Percentiles rank a stretch among this genome's conserved stretches.
phyloP scores from a whole-genome alignment of 73 alveolate species.

The Uronychia binucleata region DNA sequence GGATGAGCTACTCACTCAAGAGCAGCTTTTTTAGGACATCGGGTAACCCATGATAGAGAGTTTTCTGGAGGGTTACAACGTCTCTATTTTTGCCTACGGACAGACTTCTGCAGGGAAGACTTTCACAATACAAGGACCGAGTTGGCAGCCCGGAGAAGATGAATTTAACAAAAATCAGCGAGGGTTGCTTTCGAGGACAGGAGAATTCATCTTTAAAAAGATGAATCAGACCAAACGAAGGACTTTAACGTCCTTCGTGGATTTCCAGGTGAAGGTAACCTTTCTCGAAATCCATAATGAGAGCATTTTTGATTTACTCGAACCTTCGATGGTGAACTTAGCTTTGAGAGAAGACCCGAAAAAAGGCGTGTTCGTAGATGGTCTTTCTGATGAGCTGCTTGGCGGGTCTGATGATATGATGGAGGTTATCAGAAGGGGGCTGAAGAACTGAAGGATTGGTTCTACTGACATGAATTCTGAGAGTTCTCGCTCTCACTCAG shows the following conservation, averaged over 20 bases:
- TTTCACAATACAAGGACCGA: slow-evolving; percentile 90
- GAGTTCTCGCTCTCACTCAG: slow-evolving; percentile 86
- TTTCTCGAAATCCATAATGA: slow-evolving; percentile 96
- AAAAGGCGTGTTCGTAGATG: slow-evolving; percentile 85
- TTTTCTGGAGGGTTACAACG: slow-evolving; percentile 95
- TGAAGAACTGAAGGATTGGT: slow-evolving; percentile 84
- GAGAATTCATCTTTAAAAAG: too few species aligned
- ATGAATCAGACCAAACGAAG: too few species aligned
- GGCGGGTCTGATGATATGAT: slow-evolving; percentile 65
- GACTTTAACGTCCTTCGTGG: too few species aligned
- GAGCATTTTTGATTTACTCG: slow-evolving; percentile 92
- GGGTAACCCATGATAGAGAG: slow-evolving; percentile 89
- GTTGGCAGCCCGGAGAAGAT: neutral
- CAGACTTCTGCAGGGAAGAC: slow-evolving; percentile 98
- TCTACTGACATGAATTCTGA: slow-evolving; percentile 89
- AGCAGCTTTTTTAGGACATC: too few species aligned
- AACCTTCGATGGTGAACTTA: slow-evolving; percentile 3
- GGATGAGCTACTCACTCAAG: too few species aligned
- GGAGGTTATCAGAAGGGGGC: slow-evolving; percentile 74
- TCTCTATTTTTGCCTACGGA: slow-evolving; percentile 98
- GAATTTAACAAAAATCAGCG: too few species aligned
- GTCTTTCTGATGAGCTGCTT: slow-evolving; percentile 75
- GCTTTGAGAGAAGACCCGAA: slow-evolving; percentile 81
- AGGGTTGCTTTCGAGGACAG: too few species aligned
- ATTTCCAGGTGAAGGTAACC: slow-evolving; percentile 88